Percentiles rank a stretch among this genome's conserved stretches.
phyloP scores from a whole-genome alignment of 257 asterid species.

The Vinca minor region DNA sequence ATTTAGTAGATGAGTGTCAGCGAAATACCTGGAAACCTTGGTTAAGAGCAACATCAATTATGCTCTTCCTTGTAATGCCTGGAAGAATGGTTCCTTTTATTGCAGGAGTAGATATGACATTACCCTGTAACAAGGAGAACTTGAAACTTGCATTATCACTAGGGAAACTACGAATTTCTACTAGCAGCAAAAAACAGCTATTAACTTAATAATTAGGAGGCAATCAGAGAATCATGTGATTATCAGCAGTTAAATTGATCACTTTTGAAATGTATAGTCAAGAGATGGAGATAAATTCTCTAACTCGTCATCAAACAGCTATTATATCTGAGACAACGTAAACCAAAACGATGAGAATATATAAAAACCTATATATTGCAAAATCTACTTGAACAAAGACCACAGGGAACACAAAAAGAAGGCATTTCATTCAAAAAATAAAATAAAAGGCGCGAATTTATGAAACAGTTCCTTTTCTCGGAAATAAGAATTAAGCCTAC shows the following conservation, averaged over 20 bases:
- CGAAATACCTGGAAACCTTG: constrained; percentile 46
- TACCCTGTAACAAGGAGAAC: constrained; percentile 22
- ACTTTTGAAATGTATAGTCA: background rate
- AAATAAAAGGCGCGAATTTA: background rate
- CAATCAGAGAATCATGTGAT: too few species aligned
- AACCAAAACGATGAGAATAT: background rate
- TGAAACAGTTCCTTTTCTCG: background rate
- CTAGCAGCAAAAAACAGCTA: too few species aligned
- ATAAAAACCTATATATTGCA: background rate
- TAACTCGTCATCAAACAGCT: background rate
- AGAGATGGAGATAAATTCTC: background rate
- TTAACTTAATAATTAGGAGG: too few species aligned
- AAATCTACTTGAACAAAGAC: too few species aligned
- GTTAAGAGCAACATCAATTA: constrained; percentile 37
- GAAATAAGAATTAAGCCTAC: background rate
- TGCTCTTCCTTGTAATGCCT: constrained; percentile 44
- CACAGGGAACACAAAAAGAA: too few species aligned
- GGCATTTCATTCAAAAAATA: background rate
- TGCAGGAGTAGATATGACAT: constrained; percentile 38
- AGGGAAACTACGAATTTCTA: too few species aligned
- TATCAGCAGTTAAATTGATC: too few species aligned
- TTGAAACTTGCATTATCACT: background rate
- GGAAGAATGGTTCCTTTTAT: constrained; percentile 45
- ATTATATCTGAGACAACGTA: background rate
- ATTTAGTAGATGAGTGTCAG: background rate